phyloP scores from a whole-genome alignment of 2,329 filamentous ascomycete species.

The Xylariaceae sp. region DNA sequence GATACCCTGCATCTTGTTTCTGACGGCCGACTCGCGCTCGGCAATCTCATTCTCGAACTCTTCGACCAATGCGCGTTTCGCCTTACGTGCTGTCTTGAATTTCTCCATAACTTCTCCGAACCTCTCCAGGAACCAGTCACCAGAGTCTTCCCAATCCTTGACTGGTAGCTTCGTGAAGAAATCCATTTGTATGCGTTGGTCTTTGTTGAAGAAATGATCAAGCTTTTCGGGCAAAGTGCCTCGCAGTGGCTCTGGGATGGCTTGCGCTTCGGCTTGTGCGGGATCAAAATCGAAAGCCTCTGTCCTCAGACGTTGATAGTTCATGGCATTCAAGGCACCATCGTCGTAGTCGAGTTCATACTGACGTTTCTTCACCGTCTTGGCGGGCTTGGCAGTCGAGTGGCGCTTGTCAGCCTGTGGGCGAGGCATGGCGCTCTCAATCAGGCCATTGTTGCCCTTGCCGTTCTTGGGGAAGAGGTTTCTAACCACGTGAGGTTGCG shows the following conservation, averaged over 20 bases:
- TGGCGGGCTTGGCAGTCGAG: constrained; percentile 9
- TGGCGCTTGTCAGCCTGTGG: constrained; percentile 17
- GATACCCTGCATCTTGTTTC: constrained; percentile 49
- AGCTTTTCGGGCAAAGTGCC: constrained; percentile 45
- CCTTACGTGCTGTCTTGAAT: constrained; percentile 43
- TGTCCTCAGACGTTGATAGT: constrained; percentile 43
- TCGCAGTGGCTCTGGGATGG: constrained; percentile 30
- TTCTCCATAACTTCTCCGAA: constrained; percentile 46
- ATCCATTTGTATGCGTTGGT: constrained; percentile 37
- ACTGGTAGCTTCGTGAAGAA: constrained; percentile 52
- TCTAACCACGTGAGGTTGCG: constrained; percentile 22
- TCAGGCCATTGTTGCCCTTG: constrained; percentile 14
- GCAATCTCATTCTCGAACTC: constrained; percentile 54
- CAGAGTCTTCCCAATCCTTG: constrained; percentile 54
- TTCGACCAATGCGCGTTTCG: constrained; percentile 45
- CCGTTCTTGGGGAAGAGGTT: constrained; percentile 21
- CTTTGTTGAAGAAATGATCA: constrained; percentile 39
- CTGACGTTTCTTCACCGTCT: constrained; percentile 26
- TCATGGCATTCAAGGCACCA: constrained; percentile 49
- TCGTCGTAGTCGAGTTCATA: constrained; percentile 52
- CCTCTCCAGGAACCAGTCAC: constrained; percentile 56
- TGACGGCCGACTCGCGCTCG: constrained; percentile 49
- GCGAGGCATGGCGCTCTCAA: constrained; percentile 25
- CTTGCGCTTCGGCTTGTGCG: constrained; percentile 36
- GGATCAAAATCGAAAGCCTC: constrained; percentile 57